Percentiles rank a stretch among this genome's conserved stretches.
Evolutionary conservation across 805 yeast species (phyloP).

Genomic region (Ascoidea rubescens): DNA sequence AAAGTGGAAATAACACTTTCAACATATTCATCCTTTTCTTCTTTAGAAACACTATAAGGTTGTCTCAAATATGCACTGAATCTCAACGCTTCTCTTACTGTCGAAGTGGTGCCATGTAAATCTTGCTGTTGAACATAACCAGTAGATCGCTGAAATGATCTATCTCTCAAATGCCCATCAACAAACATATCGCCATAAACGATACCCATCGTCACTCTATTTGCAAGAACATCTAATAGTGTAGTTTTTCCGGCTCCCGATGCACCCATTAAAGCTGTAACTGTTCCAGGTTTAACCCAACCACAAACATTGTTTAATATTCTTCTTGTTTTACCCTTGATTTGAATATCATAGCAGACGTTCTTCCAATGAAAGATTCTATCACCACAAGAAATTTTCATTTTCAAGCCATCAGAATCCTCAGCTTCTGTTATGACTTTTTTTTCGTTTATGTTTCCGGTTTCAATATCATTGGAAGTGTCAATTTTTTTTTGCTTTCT

Average conservation of each 20-base stretch:
- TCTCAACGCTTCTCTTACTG: slow-evolving; percentile 62
- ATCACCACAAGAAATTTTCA: slow-evolving; percentile 20
- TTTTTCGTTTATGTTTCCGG: slow-evolving; percentile 15
- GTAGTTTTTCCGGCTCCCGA: slow-evolving; percentile 80
- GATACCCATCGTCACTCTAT: slow-evolving; percentile 56
- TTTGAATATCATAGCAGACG: slow-evolving; percentile 55
- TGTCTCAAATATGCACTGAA: slow-evolving; percentile 67
- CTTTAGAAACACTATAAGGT: slow-evolving; percentile 37
- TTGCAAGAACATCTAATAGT: slow-evolving; percentile 54
- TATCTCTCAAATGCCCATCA: slow-evolving; percentile 48
- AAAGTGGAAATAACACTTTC: slow-evolving; percentile 52
- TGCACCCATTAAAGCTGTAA: slow-evolving; percentile 68
- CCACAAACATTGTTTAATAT: slow-evolving; percentile 59
- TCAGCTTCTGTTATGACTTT: slow-evolving; percentile 14
- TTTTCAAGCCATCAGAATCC: slow-evolving; percentile 7
- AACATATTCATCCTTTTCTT: slow-evolving; percentile 53
- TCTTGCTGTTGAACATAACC: slow-evolving; percentile 80
- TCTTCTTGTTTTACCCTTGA: slow-evolving; percentile 44
- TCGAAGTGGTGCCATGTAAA: slow-evolving; percentile 53
- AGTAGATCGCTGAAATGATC: slow-evolving; percentile 61
- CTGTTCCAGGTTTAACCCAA: slow-evolving; percentile 73
- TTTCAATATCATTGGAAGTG: slow-evolving; percentile 11
- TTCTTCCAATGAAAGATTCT: slow-evolving; percentile 70
- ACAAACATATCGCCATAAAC: slow-evolving; percentile 62
- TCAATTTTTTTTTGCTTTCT: slow-evolving; percentile 22